Conservation (phyloP, 148 eudicot genomes). For the Nyssa sinensis region DNA sequence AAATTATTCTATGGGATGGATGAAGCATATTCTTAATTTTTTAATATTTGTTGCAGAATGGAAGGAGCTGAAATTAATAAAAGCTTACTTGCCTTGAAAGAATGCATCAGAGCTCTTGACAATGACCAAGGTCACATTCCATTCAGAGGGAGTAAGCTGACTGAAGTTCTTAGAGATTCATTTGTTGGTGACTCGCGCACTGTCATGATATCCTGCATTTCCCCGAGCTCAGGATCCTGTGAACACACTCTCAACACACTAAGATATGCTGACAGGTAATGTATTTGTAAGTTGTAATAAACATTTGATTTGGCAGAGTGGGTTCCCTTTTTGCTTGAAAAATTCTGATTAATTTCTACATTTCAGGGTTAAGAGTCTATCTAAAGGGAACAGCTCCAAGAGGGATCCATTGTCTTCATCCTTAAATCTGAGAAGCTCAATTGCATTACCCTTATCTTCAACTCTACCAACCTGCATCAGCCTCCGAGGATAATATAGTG, state of each 20-base stretch:
- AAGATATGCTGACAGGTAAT: constrained; percentile 85
- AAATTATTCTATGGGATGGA: not conserved
- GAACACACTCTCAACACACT: constrained; percentile 84
- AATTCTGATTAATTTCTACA: not conserved
- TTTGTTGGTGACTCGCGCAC: constrained; percentile 80
- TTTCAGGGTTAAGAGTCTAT: constrained; percentile 76
- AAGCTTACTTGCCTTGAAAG: constrained; percentile 80
- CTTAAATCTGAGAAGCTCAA: constrained; percentile 41
- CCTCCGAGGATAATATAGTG: constrained; percentile 34
- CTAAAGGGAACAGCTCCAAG: constrained; percentile 61
- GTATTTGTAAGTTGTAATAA: not conserved
- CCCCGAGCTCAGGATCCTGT: constrained; percentile 80
- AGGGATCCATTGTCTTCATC: constrained; percentile 48
- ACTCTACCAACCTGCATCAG: constrained; percentile 21
- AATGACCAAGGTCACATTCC: constrained; percentile 82
- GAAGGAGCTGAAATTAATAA: constrained; percentile 89
- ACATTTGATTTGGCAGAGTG: not conserved
- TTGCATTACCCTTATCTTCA: constrained; percentile 34
- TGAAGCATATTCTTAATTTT: not conserved
- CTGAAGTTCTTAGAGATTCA: constrained; percentile 80
- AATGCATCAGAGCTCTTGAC: constrained; percentile 84
- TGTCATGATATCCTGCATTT: constrained; percentile 82
- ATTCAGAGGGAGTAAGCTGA: constrained; percentile 80
- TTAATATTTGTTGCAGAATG: constrained; percentile 46
- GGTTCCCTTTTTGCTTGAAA: not conserved